Evolutionary conservation across 148 eudicot genomes (phyloP), one percentile per base, ranked within the genome.

Genomic region (Linanthus parryae): DNA sequence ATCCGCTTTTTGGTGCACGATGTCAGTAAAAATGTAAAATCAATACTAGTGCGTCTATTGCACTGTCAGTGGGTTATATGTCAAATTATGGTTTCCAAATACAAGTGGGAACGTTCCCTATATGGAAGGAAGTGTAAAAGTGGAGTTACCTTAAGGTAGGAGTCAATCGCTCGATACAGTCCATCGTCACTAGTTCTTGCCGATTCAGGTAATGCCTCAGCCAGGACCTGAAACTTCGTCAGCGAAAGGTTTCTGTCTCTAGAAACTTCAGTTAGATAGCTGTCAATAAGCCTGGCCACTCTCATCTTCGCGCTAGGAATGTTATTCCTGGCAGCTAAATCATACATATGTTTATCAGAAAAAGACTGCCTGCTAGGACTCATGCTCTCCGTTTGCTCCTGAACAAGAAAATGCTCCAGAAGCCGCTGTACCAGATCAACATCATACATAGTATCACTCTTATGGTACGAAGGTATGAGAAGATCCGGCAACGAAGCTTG

Each of bases 161-260:
- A 94, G 73, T 94, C 99, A 18, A 88, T 78, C 5, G 99, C 96
- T 48, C 99, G 73, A 61, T 94, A 94, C 8, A 94, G 73, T 8
- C 99, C 99, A 68, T 94, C 99, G 40, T 94, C 95, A 54, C 95
- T 84, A 27, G 83, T 88, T 66, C 99, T 84, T 34, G 95, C 91
- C 15, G 88, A 94, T 52, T 88, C 95, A 0, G 99, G 99, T 70
- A 94, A 75, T 14, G 99, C 85, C 84, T 94, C 96, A 4, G 99
- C 96, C 34, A 94, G 67, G 40, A 92, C 99, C 63, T 87, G 96
- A 71, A 92, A 92, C 65, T 92, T 92, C 2, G 91, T 88, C 34
- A 88, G 64, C 0, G 96, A 74, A 4, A 92, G 70, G 51, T 74
- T 82, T 45, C 88, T 74, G 30, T 92, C 99, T 30, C 85, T 81